Evolutionary conservation across 768 basidiomycete genomes (phyloP).

Genomic region (Mycena kentingensis): DNA sequence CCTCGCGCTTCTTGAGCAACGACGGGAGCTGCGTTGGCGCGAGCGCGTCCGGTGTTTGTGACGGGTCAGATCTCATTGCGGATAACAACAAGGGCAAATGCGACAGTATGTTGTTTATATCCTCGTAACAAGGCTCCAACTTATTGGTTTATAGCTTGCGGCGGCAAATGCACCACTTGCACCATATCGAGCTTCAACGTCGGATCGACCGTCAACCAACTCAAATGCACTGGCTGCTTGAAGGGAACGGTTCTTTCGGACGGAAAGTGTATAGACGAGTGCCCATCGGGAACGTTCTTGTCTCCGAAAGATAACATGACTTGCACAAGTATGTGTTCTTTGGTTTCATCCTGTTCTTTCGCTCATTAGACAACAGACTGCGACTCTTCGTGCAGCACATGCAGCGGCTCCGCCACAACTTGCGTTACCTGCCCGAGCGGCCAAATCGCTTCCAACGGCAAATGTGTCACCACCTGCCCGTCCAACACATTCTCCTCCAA

Average conservation of each 20-base stretch:
- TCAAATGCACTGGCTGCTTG: slow-evolving; percentile 78
- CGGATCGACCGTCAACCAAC: slow-evolving; percentile 62
- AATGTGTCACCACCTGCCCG: slow-evolving; percentile 77
- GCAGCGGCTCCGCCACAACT: slow-evolving; percentile 63
- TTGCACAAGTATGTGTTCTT: slow-evolving; percentile 60
- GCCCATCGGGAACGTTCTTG: slow-evolving; percentile 74
- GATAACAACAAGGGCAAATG: slow-evolving; percentile 85
- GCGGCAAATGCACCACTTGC: slow-evolving; percentile 80
- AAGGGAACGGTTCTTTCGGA: slow-evolving; percentile 73
- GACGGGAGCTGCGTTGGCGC: slow-evolving; percentile 70
- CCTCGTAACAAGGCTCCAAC: slow-evolving; percentile 4
- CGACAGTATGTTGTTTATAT: slow-evolving; percentile 59
- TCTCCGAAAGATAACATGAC: slow-evolving; percentile 71
- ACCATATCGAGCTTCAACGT: slow-evolving; percentile 70
- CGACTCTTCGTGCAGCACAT: slow-evolving; percentile 71
- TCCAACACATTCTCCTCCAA: slow-evolving; percentile 67
- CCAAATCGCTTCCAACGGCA: slow-evolving; percentile 69
- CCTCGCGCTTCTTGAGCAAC: slow-evolving; percentile 58
- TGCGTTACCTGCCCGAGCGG: slow-evolving; percentile 74
- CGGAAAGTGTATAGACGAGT: slow-evolving; percentile 68
- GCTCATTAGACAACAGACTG: slow-evolving; percentile 47
- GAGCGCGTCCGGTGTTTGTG: slow-evolving; percentile 70
- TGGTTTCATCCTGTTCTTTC: slow-evolving; percentile 5
- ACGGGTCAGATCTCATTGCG: slow-evolving; percentile 67
- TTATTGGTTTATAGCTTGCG: slow-evolving; percentile 58